These are phyloP conservation scores for Pouteria glomerata DNA, from an alignment of 148 eudicot genomes.

Conservation along the genomic window DNA sequence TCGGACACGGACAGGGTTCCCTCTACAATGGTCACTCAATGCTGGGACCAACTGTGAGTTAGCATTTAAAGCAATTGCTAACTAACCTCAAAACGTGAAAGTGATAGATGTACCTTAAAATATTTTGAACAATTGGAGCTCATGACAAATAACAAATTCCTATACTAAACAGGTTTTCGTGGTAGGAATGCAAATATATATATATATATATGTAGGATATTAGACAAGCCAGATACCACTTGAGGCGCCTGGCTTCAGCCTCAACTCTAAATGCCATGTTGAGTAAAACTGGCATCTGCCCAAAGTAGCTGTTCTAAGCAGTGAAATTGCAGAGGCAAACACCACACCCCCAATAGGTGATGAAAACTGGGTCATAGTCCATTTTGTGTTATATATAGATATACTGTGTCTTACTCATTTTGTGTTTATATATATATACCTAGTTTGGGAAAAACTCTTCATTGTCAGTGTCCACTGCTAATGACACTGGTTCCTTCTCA, in stretches of 20 bases:
- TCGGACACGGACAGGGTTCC: too few relatives aligned
- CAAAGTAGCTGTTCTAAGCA: too few relatives aligned
- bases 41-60: too few relatives aligned
- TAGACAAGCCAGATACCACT: constrained; percentile 6
- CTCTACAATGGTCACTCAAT: too few relatives aligned
- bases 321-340: not conserved
- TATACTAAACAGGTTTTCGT: not conserved
- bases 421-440: too few relatives aligned
- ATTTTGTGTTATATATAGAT: too few relatives aligned
- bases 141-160: not conserved
- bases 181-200: not conserved
- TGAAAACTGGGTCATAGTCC: not conserved
- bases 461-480: constrained; percentile 13
- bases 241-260: not conserved
- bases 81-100: too few relatives aligned
- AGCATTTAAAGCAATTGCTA: too few relatives aligned
- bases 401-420: too few relatives aligned
- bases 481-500: constrained; percentile 1
- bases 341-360: not conserved
- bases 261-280: not conserved
- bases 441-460: constrained; percentile 22
- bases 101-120: too few relatives aligned
- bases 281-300: constrained; percentile 1
- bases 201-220: too few relatives aligned
- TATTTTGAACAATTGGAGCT: constrained; percentile 10